Percentiles rank a stretch among this genome's conserved stretches.
phyloP scores from a whole-genome alignment of 768 basidiomycete species.

The Lenzites betulinus region DNA sequence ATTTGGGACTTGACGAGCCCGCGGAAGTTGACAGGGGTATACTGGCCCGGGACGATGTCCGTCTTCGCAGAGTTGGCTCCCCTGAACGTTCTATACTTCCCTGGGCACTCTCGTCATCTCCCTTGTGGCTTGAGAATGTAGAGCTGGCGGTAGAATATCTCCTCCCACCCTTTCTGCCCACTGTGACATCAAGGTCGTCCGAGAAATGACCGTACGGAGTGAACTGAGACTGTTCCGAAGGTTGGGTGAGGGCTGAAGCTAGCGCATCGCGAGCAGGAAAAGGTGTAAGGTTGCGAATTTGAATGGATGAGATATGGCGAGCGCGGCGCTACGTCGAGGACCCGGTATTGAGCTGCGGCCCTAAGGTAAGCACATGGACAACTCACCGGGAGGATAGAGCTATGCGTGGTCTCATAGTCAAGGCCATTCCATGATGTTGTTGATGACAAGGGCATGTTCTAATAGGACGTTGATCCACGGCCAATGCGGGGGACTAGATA shows the following conservation, averaged over 20 bases:
- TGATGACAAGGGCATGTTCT: constrained; percentile 3
- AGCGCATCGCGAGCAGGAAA: constrained; percentile 80
- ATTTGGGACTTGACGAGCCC: constrained; percentile 28
- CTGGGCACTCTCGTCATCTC: constrained; percentile 43
- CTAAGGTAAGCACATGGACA: too few species aligned
- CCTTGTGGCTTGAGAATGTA: constrained; percentile 46
- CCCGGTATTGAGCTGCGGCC: neutral
- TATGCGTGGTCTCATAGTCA: neutral
- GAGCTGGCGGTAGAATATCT: constrained; percentile 60
- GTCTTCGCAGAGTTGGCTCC: constrained; percentile 43
- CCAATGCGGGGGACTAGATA: neutral
- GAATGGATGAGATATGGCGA: constrained; percentile 71
- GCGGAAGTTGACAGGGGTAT: constrained; percentile 11
- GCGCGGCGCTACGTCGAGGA: constrained; percentile 54
- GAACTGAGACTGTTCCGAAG: constrained; percentile 63
- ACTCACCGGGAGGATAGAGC: constrained; percentile 3
- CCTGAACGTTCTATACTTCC: constrained; percentile 6
- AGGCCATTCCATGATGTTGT: neutral
- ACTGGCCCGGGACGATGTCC: constrained; percentile 49
- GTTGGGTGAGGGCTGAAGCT: constrained; percentile 72
- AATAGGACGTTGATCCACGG: neutral
- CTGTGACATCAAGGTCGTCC: constrained; percentile 69
- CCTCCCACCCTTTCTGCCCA: constrained; percentile 59
- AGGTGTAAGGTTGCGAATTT: constrained; percentile 81
- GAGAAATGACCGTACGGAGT: constrained; percentile 56